Evolutionary conservation across 805 yeast genomes (phyloP).

Genomic region (Candida sonorensis): DNA sequence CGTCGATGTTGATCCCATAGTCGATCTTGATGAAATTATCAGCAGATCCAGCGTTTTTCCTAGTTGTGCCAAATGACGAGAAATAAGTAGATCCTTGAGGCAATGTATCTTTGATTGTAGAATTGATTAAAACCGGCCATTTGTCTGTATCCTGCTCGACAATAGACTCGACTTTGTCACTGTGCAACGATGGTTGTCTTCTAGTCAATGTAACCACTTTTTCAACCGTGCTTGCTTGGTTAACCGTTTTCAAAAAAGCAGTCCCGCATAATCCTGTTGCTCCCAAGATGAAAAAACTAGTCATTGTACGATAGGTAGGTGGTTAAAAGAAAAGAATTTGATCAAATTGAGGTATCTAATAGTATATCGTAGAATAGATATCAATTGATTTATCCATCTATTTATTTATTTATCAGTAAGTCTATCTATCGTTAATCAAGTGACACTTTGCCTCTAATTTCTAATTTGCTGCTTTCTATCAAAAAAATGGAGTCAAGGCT

Average conservation of each 20-base stretch:
- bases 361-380: no score
- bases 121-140: constrained; percentile 40
- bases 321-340: no score
- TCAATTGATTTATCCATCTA: no score
- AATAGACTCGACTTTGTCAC: constrained; percentile 26
- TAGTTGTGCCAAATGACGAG: constrained; percentile 72
- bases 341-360: no score
- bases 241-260: constrained; percentile 42
- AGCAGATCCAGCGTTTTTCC: constrained; percentile 64
- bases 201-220: constrained; percentile 47
- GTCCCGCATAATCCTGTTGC: constrained; percentile 77
- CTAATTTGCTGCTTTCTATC: no score
- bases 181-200: constrained; percentile 28
- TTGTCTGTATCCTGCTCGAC: constrained; percentile 38
- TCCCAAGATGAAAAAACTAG: constrained; percentile 43
- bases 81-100: constrained; percentile 39
- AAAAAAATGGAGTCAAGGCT: no score
- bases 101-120: constrained; percentile 18
- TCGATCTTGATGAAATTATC: constrained; percentile 68
- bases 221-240: constrained; percentile 28
- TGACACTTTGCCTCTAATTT: no score
- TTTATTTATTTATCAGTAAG: no score
- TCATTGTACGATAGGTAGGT: no score
- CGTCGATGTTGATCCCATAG: constrained; percentile 58
- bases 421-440: no score